These are phyloP conservation scores for Fusarium papillatum DNA, from an alignment of 2,329 filamentous ascomycete species.

Conservation along the genomic window DNA sequence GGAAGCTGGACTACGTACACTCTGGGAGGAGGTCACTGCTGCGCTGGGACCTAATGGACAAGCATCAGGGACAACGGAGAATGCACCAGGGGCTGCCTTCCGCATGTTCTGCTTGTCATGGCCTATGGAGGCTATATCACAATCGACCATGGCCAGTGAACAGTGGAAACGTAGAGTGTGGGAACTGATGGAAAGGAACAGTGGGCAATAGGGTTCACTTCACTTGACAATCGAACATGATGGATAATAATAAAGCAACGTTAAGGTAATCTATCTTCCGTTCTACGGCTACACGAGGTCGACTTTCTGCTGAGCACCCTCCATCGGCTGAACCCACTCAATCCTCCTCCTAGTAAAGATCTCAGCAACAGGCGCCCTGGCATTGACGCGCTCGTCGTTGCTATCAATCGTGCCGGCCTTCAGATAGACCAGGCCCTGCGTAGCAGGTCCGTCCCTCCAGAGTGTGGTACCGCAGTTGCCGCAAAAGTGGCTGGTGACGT, in stretches of 20 bases:
- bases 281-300: neutral
- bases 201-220: neutral
- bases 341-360: neutral
- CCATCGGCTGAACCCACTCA: neutral
- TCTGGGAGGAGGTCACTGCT: neutral
- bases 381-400: neutral
- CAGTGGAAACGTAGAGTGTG: neutral
- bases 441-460: neutral
- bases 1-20: neutral
- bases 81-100: neutral
- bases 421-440: neutral
- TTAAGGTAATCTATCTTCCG: neutral
- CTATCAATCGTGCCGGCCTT: neutral
- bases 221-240: neutral
- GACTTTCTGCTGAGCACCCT: neutral
- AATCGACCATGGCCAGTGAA: neutral
- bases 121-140: neutral
- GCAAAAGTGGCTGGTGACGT: neutral
- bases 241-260: neutral
- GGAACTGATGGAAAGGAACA: neutral
- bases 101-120: neutral
- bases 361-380: neutral
- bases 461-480: neutral
- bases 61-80: neutral
- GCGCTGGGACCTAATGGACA: neutral